Percentiles rank a stretch among this genome's conserved stretches.
Conservation (phyloP, 306 rosid genomes). For the Citrullus mucosospermus region DNA sequence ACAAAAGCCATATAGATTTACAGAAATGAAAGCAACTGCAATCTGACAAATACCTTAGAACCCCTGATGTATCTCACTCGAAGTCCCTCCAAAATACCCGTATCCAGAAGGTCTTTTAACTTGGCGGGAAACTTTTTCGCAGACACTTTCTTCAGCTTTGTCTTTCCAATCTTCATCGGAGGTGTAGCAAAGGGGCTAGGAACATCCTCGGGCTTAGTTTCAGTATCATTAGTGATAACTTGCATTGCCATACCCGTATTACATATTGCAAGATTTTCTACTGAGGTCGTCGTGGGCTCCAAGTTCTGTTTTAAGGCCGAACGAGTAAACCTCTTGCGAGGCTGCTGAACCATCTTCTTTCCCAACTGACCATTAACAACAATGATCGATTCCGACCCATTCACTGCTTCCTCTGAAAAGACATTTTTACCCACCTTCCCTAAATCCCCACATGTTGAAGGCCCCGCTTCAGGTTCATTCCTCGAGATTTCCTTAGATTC, state of each 20-base stretch:
- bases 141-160: conserved; percentile 5
- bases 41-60: conserved; percentile 35
- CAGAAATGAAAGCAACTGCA: background rate
- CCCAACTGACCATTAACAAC: background rate
- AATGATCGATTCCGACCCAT: background rate
- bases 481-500: background rate
- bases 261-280: background rate
- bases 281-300: conserved; percentile 14
- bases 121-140: conserved; percentile 52
- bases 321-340: conserved; percentile 47
- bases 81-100: conserved; percentile 78
- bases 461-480: background rate
- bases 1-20: background rate
- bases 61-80: conserved; percentile 54
- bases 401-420: background rate
- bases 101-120: conserved; percentile 63
- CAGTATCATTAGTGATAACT: conserved; percentile 7
- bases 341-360: conserved; percentile 12
- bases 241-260: background rate
- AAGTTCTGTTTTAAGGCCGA: conserved; percentile 36
- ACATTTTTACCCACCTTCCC: background rate
- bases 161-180: conserved; percentile 7
- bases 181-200: background rate
- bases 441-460: background rate
- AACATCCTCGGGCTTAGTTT: conserved; percentile 2